Base-by-base conservation (phyloP, 306 rosid genomes). In the Dicorynia guianensis region DNA sequence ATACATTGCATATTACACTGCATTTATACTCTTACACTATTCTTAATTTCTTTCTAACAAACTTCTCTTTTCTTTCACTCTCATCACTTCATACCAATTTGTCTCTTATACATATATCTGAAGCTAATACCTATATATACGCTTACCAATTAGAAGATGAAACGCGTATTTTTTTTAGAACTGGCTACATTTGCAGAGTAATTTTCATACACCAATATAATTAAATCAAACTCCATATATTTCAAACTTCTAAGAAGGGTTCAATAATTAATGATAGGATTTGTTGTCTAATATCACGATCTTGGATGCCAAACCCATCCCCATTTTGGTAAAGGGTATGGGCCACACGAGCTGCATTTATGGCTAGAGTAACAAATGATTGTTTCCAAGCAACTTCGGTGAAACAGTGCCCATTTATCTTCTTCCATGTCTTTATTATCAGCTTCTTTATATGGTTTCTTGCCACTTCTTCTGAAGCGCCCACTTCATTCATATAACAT, bases 291-390 rank as follows among this genome's bases (percentile, higher is more conserved):
- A 73, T 75, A 6, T 85, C 83, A 39, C 64, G 38, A 5, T 85
- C 92, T 50, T 88, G 91, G 8, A 62, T 79, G 0, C 89, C 86
- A 74, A 90, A 76, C 1, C 85, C 85, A 74, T 90, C 96, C 0
- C 91, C 88, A 48, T 81, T 50, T 19, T 69, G 74, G 62, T 89
- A 85, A 8, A 89, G 85, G 30, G 64, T 46, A 7, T 89, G 89
- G 0, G 82, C 89, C 15, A 87, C 85, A 1, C 93, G 86, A 11
- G 85, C 87, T 5, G 71, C 76, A 75, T 85, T 89, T 70, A 13
- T 30, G 13, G 79, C 54, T 5, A 77, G 77, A 57, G 70, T 48
- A 15, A 84, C 34, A 65, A 84, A 77, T 10, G 87, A 74, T 13
- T 72, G 20, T 30, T 50, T 8, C 3, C 50, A 50, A 6, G 53